Percentiles rank a stretch among this genome's conserved stretches.
phyloP scores from a whole-genome alignment of 2,329 filamentous ascomycete genomes.

The Drechslera avenae region DNA sequence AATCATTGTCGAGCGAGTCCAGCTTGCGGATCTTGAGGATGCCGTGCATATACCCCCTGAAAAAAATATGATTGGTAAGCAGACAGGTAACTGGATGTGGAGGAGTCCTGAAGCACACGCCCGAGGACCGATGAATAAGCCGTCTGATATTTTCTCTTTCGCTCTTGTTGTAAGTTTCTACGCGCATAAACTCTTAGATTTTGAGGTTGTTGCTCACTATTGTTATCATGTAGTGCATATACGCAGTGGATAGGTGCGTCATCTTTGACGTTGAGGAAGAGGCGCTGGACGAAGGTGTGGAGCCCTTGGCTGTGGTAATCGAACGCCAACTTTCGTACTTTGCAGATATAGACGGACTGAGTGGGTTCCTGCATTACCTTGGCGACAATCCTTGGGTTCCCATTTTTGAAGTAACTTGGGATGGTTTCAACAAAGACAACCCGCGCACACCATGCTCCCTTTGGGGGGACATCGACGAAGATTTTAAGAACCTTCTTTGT shows the following conservation, averaged over 20 bases:
- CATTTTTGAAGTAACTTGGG: too few relatives aligned
- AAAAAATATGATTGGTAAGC: slow-evolving; percentile 45
- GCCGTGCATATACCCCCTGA: slow-evolving; percentile 48
- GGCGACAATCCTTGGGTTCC: neutral
- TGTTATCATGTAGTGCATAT: neutral
- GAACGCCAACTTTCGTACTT: neutral
- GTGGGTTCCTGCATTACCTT: neutral
- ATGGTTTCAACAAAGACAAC: neutral
- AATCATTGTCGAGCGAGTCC: slow-evolving; percentile 44
- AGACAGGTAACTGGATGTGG: slow-evolving; percentile 54
- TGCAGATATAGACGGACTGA: neutral
- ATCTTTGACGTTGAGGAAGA: neutral
- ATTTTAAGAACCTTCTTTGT: neutral
- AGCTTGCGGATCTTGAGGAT: slow-evolving; percentile 52
- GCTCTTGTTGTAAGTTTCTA: slow-evolving; percentile 49
- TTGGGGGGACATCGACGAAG: neutral
- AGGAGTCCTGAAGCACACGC: slow-evolving; percentile 54
- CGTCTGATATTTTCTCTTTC: slow-evolving; percentile 54
- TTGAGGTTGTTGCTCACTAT: too few relatives aligned
- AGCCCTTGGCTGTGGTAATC: neutral
- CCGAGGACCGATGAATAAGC: slow-evolving; percentile 46
- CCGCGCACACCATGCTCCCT: neutral
- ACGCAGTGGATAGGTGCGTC: neutral
- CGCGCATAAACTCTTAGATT: too few relatives aligned
- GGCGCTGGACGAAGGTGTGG: neutral